These are phyloP conservation scores for Acacia crassicarpa DNA, from an alignment of 306 rosid genomes.

Conservation along the genomic window DNA sequence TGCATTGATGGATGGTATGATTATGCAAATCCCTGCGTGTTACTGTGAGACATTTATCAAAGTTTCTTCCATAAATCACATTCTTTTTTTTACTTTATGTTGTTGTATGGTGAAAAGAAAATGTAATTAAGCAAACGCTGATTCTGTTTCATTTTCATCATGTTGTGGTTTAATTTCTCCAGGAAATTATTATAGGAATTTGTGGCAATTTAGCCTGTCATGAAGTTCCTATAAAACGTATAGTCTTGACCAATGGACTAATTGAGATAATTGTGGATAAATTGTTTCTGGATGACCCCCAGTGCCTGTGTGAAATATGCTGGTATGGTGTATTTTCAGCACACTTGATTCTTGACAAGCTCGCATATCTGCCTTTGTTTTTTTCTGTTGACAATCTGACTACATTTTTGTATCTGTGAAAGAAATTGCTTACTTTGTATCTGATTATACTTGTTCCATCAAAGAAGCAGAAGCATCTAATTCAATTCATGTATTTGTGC, in stretches of 20 bases:
- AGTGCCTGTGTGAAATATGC: slow-evolving; percentile 78
- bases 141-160: slow-evolving; percentile 23
- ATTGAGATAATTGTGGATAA: slow-evolving; percentile 58
- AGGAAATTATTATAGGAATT: slow-evolving; percentile 85
- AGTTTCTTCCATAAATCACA: not conserved
- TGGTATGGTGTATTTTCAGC: slow-evolving; percentile 49
- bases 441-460: not conserved
- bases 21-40: slow-evolving; percentile 61
- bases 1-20: no score
- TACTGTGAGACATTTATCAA: slow-evolving; percentile 51
- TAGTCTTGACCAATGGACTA: slow-evolving; percentile 62
- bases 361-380: slow-evolving; percentile 6
- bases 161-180: slow-evolving; percentile 36
- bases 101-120: slow-evolving; percentile 2
- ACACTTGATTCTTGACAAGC: slow-evolving; percentile 26
- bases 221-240: slow-evolving; percentile 57
- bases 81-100: not conserved
- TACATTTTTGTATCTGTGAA: slow-evolving; percentile 7
- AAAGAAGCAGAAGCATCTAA: not conserved
- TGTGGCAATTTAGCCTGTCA: slow-evolving; percentile 93
- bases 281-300: slow-evolving; percentile 77
- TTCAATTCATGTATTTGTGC: not conserved
- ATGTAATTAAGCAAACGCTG: slow-evolving; percentile 8
- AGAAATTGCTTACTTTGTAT: slow-evolving; percentile 23
- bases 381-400: not conserved